Evolutionary conservation across 805 yeast genomes (phyloP), one percentile per base, ranked within the genome.

Genomic region (Kazachstania kunashirensis): DNA sequence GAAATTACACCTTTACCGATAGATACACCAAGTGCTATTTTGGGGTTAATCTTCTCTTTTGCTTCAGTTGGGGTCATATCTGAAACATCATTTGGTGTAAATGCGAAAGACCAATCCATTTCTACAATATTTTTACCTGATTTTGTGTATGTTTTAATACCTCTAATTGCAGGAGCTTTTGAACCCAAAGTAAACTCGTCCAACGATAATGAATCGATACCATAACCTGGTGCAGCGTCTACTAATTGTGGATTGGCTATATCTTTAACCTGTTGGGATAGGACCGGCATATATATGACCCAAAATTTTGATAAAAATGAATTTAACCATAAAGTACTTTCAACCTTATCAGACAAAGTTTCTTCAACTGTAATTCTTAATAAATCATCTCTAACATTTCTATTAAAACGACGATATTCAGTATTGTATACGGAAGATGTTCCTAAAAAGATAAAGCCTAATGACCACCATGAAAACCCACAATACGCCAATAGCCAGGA

Each of bases 251-350:
- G 77, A 49, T 80, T 81, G n/a, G 84, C 81, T 49, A 71, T 73
- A 33, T 70, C 71, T 57, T 75, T 68, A 17, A 83, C 94, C 60
- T 75, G 77, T 46, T 80, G 84, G 6, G 86, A 77, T 34, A 83
- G 64, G 1, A 83, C 85, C 23, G 92, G 89, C 94, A 83, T 83
- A 51, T 83, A 83, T 42, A 83, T 80, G 39, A 81, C 83, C 94
- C 94, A 83, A 52, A 83, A 81, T 59, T 83, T 83, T 30, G 77
- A 77, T 54, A 83, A 59, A 50, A 83, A 82, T 17, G 78, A 71
- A 50, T 83, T 83, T 49, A 83, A 57, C 94, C 94, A 83, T 41
- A 78, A 75, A 75, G 83, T 80, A 7, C 88, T 77, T 61, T 83
- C 94, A 37, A 69, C 54, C 48, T 69, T 71, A 33, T 71, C 68